These are phyloP conservation scores for Polygonum aviculare DNA, from an alignment of 148 eudicot species.

Conservation along the genomic window DNA sequence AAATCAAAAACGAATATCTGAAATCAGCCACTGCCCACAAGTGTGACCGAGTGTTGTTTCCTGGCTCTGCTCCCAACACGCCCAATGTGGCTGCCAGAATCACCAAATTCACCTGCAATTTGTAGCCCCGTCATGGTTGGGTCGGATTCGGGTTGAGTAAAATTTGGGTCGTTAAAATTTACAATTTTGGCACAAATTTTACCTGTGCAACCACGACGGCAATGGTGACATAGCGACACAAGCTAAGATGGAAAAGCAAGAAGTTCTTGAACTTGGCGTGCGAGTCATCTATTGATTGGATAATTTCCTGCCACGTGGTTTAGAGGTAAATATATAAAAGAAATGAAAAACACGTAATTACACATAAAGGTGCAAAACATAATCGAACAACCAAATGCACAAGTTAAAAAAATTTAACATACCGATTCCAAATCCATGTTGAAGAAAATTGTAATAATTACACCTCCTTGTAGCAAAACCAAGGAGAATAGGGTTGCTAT, in stretches of 20 bases:
- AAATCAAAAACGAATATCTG: constrained; percentile 10
- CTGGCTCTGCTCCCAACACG: constrained; percentile 5
- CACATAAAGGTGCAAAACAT: neutral
- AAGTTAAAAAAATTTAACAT: neutral
- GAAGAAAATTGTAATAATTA: constrained; percentile 14
- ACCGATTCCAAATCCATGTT: constrained; percentile 16
- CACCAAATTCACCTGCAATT: constrained; percentile 1
- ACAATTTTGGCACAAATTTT: neutral
- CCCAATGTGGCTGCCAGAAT: neutral
- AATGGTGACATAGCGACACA: constrained; percentile 11
- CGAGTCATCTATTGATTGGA: constrained; percentile 4
- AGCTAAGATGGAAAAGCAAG: constrained; percentile 9
- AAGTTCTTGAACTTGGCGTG: constrained; percentile 13
- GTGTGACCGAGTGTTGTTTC: neutral
- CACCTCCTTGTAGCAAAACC: constrained; percentile 16
- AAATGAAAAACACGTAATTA: neutral
- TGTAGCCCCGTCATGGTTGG: too few species aligned
- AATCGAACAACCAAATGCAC: neutral
- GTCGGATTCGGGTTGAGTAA: too few species aligned
- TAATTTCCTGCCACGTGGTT: constrained; percentile 9
- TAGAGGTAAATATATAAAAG: too few species aligned
- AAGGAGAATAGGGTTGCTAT: constrained; percentile 11
- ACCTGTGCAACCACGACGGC: constrained; percentile 17
- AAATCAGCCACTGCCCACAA: neutral
- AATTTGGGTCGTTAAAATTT: neutral